Percentiles rank a stretch among this genome's conserved stretches.
These are phyloP conservation scores for Ajuga reptans DNA, from an alignment of 305 asterid species.

Conservation along the genomic window DNA sequence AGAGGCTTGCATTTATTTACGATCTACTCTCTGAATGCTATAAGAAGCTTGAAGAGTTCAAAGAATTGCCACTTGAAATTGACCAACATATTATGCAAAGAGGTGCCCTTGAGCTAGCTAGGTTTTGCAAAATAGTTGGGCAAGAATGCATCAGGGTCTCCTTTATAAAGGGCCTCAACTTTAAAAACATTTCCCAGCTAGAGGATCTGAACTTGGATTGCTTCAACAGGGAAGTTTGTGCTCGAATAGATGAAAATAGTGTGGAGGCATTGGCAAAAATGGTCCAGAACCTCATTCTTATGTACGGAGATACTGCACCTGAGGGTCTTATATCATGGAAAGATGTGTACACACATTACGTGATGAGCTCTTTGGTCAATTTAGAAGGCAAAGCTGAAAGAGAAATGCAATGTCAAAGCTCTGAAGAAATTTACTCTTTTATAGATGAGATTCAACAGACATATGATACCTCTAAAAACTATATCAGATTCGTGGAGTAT, in stretches of 20 bases:
- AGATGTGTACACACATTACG: constrained; percentile 47
- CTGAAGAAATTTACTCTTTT: constrained; percentile 45
- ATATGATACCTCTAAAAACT: constrained; percentile 43
- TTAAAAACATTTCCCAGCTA: constrained; percentile 73
- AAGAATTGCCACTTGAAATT: constrained; percentile 31
- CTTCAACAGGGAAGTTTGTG: constrained; percentile 60
- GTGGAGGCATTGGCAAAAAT: constrained; percentile 72
- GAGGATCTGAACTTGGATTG: constrained; percentile 56
- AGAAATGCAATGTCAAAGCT: constrained; percentile 37
- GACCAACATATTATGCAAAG: constrained; percentile 27
- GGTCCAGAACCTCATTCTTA: constrained; percentile 62
- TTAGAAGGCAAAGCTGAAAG: constrained; percentile 50
- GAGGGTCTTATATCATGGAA: constrained; percentile 57
- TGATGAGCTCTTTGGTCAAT: constrained; percentile 47
- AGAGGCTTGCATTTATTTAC: constrained; percentile 70
- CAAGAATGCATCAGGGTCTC: constrained; percentile 74
- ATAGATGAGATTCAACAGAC: constrained; percentile 55
- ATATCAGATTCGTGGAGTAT: constrained; percentile 46
- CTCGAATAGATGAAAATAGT: constrained; percentile 59
- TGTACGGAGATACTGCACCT: constrained; percentile 47
- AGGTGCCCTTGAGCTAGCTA: constrained; percentile 36
- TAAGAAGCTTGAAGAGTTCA: constrained; percentile 37
- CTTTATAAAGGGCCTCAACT: constrained; percentile 55
- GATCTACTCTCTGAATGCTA: constrained; percentile 75
- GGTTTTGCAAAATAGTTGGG: constrained; percentile 47